phyloP scores from a whole-genome alignment of 192 early-diverging fungal species.

The Rhizophagus sp. region DNA sequence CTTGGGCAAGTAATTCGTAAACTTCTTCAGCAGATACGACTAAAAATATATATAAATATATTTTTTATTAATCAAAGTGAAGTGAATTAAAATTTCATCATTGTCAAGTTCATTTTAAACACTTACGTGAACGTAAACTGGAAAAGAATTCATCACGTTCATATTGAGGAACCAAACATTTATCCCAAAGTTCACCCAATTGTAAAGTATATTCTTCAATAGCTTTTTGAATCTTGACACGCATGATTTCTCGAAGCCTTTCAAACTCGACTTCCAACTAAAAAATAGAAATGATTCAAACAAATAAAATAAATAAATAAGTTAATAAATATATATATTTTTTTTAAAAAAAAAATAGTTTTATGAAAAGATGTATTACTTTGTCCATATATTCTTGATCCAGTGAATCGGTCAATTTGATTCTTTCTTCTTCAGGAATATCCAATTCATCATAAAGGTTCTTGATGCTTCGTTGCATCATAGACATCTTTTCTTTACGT shows the following conservation, averaged over 20 bases:
- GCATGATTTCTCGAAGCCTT: slow-evolving; percentile 25
- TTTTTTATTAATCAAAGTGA: neutral
- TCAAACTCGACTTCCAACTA: slow-evolving; percentile 15
- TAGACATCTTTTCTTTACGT: neutral
- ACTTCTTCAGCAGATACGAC: slow-evolving; percentile 23
- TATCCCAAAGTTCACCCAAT: slow-evolving; percentile 32
- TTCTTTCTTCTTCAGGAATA: slow-evolving; percentile 9
- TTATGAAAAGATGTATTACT: neutral
- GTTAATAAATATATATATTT: neutral
- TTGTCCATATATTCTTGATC: slow-evolving; percentile 27
- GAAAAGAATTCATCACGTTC: slow-evolving; percentile 31
- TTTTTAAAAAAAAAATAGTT: neutral
- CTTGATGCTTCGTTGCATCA: neutral
- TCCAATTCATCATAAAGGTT: slow-evolving; percentile 25
- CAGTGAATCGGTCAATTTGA: slow-evolving; percentile 9
- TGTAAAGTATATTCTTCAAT: slow-evolving; percentile 29
- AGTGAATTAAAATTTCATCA: neutral
- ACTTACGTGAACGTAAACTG: slow-evolving; percentile 19
- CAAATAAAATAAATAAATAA: no score
- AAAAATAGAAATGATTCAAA: neutral
- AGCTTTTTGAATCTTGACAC: slow-evolving; percentile 24
- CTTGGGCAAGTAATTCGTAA: slow-evolving; percentile 19
- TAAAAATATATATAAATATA: neutral
- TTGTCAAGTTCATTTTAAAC: neutral
- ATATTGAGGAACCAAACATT: slow-evolving; percentile 31